These are phyloP conservation scores for Strobilomyces dryophilus DNA, from an alignment of 768 basidiomycete species.

Conservation along the genomic window DNA sequence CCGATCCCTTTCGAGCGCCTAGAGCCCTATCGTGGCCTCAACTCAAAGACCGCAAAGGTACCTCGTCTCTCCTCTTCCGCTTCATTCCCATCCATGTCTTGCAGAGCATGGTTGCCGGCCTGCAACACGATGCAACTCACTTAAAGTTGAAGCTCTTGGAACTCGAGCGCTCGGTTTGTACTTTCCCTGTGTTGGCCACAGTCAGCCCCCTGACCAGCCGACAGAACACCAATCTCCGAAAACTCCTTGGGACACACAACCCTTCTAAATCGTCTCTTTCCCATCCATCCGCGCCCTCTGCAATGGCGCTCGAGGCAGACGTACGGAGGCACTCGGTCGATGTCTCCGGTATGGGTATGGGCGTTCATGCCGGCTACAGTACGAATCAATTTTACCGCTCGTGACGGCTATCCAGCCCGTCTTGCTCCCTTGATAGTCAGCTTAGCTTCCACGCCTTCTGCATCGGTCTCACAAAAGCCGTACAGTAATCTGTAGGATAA, in stretches of 20 bases:
- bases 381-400: constrained; percentile 9
- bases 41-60: constrained; percentile 74
- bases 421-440: neutral
- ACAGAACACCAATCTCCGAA: constrained; percentile 31
- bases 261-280: constrained; percentile 14
- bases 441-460: neutral
- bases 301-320: constrained; percentile 29
- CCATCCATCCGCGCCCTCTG: constrained; percentile 24
- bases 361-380: constrained; percentile 15
- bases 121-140: constrained; percentile 61
- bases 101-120: constrained; percentile 73
- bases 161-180: constrained; percentile 57
- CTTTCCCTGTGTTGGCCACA: neutral
- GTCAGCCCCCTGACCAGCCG: neutral
- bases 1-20: constrained; percentile 55
- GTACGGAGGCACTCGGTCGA: constrained; percentile 33
- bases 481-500: constrained; percentile 21
- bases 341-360: constrained; percentile 29
- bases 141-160: constrained; percentile 62
- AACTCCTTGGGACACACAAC: constrained; percentile 27
- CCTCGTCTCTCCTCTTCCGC: neutral
- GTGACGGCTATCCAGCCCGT: neutral
- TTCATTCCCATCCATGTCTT: neutral
- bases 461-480: neutral
- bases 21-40: constrained; percentile 64